phyloP scores from a whole-genome alignment of 345 rosid genomes.

The Laguncularia racemosa region DNA sequence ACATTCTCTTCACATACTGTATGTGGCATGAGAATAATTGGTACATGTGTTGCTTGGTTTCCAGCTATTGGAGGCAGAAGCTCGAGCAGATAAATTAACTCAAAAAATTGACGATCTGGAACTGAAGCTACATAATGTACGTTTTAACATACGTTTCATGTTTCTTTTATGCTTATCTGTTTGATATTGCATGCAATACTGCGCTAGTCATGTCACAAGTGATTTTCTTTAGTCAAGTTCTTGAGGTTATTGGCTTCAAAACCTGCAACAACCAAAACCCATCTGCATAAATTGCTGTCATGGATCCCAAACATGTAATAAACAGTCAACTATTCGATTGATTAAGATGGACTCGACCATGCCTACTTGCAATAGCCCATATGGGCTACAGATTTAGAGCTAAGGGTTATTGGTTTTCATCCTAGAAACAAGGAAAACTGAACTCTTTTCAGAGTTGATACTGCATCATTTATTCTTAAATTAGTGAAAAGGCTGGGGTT shows the following conservation, averaged over 20 bases:
- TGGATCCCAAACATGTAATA: no score
- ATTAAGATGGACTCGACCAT: no score
- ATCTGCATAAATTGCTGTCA: no score
- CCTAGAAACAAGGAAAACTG: no score
- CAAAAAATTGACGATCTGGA: constrained; percentile 33
- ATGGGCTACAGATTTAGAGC: no score
- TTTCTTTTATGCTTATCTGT: background rate
- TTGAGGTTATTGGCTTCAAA: background rate
- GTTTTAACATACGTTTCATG: constrained; percentile 7
- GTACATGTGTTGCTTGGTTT: constrained; percentile 6
- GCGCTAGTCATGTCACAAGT: background rate
- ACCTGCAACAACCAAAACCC: background rate
- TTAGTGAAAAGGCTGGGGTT: no score
- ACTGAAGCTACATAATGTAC: constrained; percentile 38
- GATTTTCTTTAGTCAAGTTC: background rate
- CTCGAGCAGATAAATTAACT: constrained; percentile 30
- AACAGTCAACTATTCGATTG: no score
- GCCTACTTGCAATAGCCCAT: no score
- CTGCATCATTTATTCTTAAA: no score
- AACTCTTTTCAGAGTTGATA: no score
- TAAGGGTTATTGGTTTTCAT: no score
- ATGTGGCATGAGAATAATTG: background rate
- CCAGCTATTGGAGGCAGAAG: constrained; percentile 36
- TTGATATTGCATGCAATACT: background rate
- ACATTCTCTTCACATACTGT: no score